A percentile compares a stretch with the other conserved stretches of the same genome.
Evolutionary conservation across 768 basidiomycete genomes (phyloP).

Genomic region (Xerocomellus amylosporus): DNA sequence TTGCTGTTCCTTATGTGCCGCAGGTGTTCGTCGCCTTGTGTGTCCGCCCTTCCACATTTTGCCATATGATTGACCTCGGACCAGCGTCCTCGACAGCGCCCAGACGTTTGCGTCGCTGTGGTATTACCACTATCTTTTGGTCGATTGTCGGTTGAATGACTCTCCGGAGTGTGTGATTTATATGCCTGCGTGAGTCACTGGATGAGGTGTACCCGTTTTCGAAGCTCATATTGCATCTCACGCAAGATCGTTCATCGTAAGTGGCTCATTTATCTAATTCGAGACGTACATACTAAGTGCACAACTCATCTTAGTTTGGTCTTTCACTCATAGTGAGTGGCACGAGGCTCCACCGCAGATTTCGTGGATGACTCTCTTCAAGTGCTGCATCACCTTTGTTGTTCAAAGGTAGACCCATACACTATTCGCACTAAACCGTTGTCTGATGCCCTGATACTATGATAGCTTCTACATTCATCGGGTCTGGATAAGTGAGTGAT

Average conservation of each 20-base stretch:
- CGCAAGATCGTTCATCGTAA: constrained; percentile 5
- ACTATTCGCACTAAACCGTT: not conserved
- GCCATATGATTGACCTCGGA: not conserved
- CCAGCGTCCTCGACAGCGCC: constrained; percentile 9
- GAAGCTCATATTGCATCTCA: not conserved
- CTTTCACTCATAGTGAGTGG: constrained; percentile 5
- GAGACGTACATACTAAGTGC: not conserved
- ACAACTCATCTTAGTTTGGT: not conserved
- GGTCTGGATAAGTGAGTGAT: constrained; percentile 4
- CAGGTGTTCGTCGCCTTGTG: constrained; percentile 14
- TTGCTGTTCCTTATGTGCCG: not conserved
- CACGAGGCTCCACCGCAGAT: not conserved
- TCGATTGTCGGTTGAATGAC: constrained; percentile 8
- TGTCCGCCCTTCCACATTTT: not conserved
- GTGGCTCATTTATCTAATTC: not conserved
- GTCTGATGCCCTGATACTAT: constrained; percentile 2
- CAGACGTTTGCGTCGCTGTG: not conserved
- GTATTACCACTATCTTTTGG: not conserved
- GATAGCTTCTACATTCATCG: constrained; percentile 22
- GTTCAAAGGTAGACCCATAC: constrained; percentile 18
- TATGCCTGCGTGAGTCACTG: constrained; percentile 9
- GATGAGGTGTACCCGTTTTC: not conserved
- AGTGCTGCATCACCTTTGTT: constrained; percentile 19
- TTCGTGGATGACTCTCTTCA: not conserved
- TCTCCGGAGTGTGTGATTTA: not conserved